Evolutionary conservation across 2,329 filamentous ascomycete species (phyloP).

Genomic region (Fusarium duplospermum): DNA sequence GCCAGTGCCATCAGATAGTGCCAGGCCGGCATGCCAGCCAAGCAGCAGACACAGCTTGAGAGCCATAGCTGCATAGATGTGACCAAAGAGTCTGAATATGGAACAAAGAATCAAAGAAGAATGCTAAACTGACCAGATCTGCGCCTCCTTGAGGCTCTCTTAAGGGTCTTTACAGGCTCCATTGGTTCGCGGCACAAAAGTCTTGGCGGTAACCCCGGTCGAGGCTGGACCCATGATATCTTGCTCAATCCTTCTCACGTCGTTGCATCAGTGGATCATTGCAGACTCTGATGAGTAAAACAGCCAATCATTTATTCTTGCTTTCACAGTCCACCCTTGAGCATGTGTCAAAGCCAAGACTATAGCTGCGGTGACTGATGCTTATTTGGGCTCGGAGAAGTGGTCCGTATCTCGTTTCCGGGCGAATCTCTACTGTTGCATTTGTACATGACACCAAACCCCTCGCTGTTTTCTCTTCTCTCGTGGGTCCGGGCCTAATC

Average conservation of each 20-base stretch:
- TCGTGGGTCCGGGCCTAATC: background rate
- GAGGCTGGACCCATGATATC: background rate
- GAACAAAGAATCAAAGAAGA: background rate
- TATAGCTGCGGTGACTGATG: background rate
- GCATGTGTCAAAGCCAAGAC: background rate
- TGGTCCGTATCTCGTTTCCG: background rate
- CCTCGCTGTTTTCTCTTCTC: background rate
- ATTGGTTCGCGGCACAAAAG: background rate
- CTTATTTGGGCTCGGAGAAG: background rate
- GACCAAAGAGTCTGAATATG: background rate
- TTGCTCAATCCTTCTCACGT: slow-evolving; percentile 11
- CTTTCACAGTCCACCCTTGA: background rate
- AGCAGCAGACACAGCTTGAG: slow-evolving; percentile 2
- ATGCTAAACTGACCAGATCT: background rate
- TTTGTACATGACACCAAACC: background rate
- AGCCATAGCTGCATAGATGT: background rate
- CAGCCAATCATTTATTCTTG: background rate
- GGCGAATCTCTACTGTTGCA: background rate
- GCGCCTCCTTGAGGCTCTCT: background rate
- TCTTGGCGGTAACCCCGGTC: background rate
- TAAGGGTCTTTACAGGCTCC: background rate
- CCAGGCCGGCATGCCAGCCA: background rate
- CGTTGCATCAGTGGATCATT: background rate
- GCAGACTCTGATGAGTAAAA: background rate
- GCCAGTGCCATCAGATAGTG: slow-evolving; percentile 40